These are phyloP conservation scores for Plenodomus biglobosus DNA, from an alignment of 2,329 filamentous ascomycete species.

Conservation along the genomic window DNA sequence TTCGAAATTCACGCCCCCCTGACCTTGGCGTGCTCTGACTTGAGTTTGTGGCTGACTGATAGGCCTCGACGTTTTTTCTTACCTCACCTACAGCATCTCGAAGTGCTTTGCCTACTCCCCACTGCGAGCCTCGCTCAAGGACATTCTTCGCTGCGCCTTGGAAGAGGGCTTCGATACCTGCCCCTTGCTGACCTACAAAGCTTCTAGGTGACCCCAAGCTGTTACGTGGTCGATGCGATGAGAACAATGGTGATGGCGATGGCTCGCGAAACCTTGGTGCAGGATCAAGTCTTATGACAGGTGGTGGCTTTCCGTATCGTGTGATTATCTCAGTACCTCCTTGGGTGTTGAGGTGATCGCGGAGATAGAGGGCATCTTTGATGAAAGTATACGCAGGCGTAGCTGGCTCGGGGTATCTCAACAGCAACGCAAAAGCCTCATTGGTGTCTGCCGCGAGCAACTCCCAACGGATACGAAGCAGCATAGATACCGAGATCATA, in stretches of 20 bases:
- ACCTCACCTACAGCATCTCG: constrained; percentile 81
- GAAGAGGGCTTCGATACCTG: constrained; percentile 67
- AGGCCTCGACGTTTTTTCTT: constrained; percentile 69
- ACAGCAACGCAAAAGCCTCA: constrained; percentile 73
- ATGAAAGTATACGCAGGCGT: constrained; percentile 77
- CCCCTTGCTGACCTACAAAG: constrained; percentile 34
- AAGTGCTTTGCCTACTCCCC: constrained; percentile 78
- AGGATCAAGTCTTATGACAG: constrained; percentile 29
- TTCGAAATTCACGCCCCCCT: constrained; percentile 40
- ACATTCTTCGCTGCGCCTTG: constrained; percentile 77
- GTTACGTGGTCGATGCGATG: constrained; percentile 28
- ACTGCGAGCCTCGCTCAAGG: constrained; percentile 70
- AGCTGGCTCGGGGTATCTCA: constrained; percentile 74
- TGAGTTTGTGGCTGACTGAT: constrained; percentile 50
- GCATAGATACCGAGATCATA: constrained; percentile 90
- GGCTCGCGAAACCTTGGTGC: constrained; percentile 32
- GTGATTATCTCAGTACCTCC: constrained; percentile 67
- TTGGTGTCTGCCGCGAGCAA: constrained; percentile 87
- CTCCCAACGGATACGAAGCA: constrained; percentile 88
- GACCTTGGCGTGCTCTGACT: constrained; percentile 38
- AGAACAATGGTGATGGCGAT: constrained; percentile 29
- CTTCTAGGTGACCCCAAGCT: constrained; percentile 31
- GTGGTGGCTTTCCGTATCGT: constrained; percentile 64
- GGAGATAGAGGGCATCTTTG: constrained; percentile 77
- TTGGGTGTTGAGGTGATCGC: constrained; percentile 62